Evolutionary conservation across 345 rosid species (phyloP).

Genomic region (Pugionium cornutum): DNA sequence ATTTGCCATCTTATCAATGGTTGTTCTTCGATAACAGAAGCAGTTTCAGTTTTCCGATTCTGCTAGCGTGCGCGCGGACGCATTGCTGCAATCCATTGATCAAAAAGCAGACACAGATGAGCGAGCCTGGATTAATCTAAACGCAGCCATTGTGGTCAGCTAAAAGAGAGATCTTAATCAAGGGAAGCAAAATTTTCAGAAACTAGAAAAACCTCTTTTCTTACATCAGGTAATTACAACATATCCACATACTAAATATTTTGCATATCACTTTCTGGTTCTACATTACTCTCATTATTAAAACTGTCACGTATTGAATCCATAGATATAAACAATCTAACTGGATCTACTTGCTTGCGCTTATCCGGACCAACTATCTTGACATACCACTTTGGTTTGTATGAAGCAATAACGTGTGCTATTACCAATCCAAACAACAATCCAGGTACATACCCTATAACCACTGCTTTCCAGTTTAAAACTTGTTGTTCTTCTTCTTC

Average conservation of each 20-base stretch:
- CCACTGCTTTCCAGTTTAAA: constrained; percentile 20
- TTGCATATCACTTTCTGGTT: constrained; percentile 12
- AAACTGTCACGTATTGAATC: constrained; percentile 36
- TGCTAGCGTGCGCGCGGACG: too few species aligned
- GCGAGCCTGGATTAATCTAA: too few species aligned
- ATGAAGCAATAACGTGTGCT: constrained; percentile 19
- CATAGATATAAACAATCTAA: constrained; percentile 26
- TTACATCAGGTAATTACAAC: constrained; percentile 7
- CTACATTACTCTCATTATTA: neutral
- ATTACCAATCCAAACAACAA: constrained; percentile 12
- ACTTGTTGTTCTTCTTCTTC: constrained; percentile 28
- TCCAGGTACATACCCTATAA: constrained; percentile 24
- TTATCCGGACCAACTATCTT: constrained; percentile 20
- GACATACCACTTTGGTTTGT: constrained; percentile 1
- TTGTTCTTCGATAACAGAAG: too few species aligned
- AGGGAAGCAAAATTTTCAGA: neutral
- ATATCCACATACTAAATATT: constrained; percentile 3
- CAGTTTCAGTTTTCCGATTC: too few species aligned
- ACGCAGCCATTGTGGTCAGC: neutral
- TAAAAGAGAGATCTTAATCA: neutral
- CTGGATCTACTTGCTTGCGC: constrained; percentile 16
- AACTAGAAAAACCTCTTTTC: neutral
- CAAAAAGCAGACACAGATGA: too few species aligned
- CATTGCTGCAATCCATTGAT: too few species aligned
- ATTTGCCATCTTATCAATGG: too few species aligned